phyloP scores from a whole-genome alignment of 257 asterid genomes.

The Primulina eburnea region DNA sequence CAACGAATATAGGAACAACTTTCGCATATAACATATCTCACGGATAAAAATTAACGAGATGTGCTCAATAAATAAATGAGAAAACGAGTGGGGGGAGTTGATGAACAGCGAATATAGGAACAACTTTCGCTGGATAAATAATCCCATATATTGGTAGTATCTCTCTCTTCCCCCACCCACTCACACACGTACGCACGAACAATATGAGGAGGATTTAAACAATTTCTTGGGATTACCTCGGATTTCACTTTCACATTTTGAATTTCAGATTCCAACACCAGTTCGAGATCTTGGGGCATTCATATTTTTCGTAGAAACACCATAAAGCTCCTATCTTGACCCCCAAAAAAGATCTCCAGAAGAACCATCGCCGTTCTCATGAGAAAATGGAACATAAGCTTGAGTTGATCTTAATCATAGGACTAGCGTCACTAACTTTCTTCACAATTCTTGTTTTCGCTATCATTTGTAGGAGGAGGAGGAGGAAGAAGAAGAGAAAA shows the following conservation, averaged over 20 bases:
- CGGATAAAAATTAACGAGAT: too few species aligned
- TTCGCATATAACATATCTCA: too few species aligned
- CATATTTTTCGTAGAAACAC: constrained; percentile 20
- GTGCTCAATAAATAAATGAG: too few species aligned
- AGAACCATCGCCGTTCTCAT: constrained; percentile 4
- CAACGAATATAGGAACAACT: too few species aligned
- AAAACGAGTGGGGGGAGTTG: background rate
- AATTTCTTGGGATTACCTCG: constrained; percentile 15
- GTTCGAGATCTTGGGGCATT: constrained; percentile 53
- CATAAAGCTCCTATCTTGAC: constrained; percentile 44
- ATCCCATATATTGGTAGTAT: background rate
- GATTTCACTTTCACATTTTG: constrained; percentile 31
- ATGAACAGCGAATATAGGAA: background rate
- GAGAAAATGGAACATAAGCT: constrained; percentile 52
- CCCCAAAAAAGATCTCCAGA: constrained; percentile 20
- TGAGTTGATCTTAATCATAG: constrained; percentile 44
- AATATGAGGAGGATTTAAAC: background rate
- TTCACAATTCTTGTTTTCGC: constrained; percentile 31
- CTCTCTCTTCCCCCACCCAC: background rate
- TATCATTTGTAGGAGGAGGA: constrained; percentile 33
- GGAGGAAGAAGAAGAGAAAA: constrained; percentile 26
- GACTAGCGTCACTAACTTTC: constrained; percentile 36
- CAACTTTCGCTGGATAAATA: background rate
- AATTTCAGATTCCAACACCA: constrained; percentile 25
- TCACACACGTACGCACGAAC: background rate